Evolutionary conservation across 140 eudicot genomes (phyloP).

Genomic region (Artemisia princeps): DNA sequence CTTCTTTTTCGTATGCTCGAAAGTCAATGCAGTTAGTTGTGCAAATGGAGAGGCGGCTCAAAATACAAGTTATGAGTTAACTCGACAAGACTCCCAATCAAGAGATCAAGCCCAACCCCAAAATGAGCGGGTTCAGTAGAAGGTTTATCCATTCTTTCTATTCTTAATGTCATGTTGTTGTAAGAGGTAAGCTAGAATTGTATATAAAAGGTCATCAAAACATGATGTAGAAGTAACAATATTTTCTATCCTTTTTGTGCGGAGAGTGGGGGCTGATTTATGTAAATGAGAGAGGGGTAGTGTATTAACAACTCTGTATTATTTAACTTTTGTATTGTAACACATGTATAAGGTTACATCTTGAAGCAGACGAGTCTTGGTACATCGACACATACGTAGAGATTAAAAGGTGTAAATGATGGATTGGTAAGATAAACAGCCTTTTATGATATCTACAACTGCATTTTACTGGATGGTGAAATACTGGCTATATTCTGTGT

Average conservation of each 20-base stretch:
- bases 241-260: background rate
- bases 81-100: slow-evolving; percentile 62
- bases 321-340: background rate
- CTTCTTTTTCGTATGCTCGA: slow-evolving; percentile 81
- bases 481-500: no score
- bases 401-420: background rate
- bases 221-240: background rate
- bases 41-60: slow-evolving; percentile 30
- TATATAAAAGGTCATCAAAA: slow-evolving; percentile 16
- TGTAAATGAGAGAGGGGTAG: slow-evolving; percentile 22
- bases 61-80: slow-evolving; percentile 44
- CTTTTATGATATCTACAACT: background rate
- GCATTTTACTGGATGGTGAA: no score
- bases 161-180: slow-evolving; percentile 12
- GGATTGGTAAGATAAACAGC: background rate
- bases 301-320: slow-evolving; percentile 15
- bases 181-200: slow-evolving; percentile 16
- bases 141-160: slow-evolving; percentile 1
- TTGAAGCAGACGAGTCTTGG: background rate
- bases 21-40: slow-evolving; percentile 30
- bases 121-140: slow-evolving; percentile 21
- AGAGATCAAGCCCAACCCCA: slow-evolving; percentile 32
- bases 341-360: no score
- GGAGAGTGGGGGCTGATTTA: background rate
- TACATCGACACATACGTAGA: background rate